Base-by-base conservation (phyloP, 495 filamentous ascomycete species). In the Aspergillus haitiensis region DNA sequence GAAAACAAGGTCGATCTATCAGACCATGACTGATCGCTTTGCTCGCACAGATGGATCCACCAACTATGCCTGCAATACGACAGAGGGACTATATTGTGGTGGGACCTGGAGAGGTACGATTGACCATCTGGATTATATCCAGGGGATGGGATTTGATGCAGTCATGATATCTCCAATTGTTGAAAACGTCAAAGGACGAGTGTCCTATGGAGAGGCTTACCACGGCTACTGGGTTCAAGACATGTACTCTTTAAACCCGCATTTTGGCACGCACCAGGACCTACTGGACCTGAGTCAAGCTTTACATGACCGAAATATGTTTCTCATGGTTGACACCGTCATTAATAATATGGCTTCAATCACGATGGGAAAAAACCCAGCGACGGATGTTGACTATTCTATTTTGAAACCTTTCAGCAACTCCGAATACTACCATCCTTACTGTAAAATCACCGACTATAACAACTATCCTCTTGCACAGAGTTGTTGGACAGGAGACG, bases 151-250 rank as follows among this genome's bases (percentile, higher is more conserved):
- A 5, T 93, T 93, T 59, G 87, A 87, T 58, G 89, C 89, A 8
- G 75, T 93, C 32, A 92, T 89, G 89, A 93, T 93, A 55, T 91
- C 88, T 0, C 91, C 90, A 0, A 78, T 93, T 34, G 84, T 87
- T 36, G 75, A 83, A 58, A 85, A 91, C 62, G 63, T 91, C 12
- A 73, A 79, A 6, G 72, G 69, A 47, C 64, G 54, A 2, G 70
- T 68, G 10, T 12, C 72, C 0, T 83, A 86, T 52, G 84, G 86
- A 18, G 75, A 76, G 50, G 81, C 84, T 6, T 93, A 88, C 62
- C 88, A 92, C 60, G 88, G 89, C 16, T 93, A 89, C 66, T 92
- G 88, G 89, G 83, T 85, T 0, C 72, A 84, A 47, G 80, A 92
- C 64, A 72, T 91, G 39, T 84, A 88, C 62, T 52, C 75, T 7